Conservation (phyloP, 345 rosid species). For the Euphorbia tirucalli region DNA sequence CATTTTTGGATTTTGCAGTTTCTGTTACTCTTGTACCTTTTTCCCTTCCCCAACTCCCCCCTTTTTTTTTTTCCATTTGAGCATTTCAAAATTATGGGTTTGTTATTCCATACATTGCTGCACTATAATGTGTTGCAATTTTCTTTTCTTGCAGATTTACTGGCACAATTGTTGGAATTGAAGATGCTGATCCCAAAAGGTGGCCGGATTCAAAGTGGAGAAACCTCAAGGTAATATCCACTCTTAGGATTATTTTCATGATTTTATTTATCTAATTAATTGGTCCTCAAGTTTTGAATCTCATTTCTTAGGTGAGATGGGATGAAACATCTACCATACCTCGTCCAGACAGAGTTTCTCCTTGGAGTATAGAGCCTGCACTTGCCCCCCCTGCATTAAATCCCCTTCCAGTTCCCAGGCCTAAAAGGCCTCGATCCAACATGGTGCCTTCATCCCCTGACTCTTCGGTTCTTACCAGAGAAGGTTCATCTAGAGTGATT, state of each 20-base stretch:
- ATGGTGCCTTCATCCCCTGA: slow-evolving; percentile 32
- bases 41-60: no score
- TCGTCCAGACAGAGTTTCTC: slow-evolving; percentile 55
- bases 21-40: neutral
- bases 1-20: neutral
- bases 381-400: slow-evolving; percentile 41
- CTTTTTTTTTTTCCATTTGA: neutral
- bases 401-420: slow-evolving; percentile 37
- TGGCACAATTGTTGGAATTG: slow-evolving; percentile 55
- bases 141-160: slow-evolving; percentile 33
- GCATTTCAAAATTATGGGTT: neutral
- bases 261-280: neutral
- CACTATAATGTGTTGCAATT: neutral
- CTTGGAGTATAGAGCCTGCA: slow-evolving; percentile 53
- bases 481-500: slow-evolving; percentile 43
- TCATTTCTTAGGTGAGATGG: slow-evolving; percentile 46
- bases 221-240: slow-evolving; percentile 44
- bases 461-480: slow-evolving; percentile 40
- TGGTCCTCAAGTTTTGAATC: neutral
- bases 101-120: neutral
- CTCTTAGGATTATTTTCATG: neutral
- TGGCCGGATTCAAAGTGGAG: slow-evolving; percentile 68
- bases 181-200: slow-evolving; percentile 42
- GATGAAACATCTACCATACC: slow-evolving; percentile 45
- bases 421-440: slow-evolving; percentile 44